Base-by-base conservation (phyloP, 176 grass and related monocot species). In the Oryza australiensis region DNA sequence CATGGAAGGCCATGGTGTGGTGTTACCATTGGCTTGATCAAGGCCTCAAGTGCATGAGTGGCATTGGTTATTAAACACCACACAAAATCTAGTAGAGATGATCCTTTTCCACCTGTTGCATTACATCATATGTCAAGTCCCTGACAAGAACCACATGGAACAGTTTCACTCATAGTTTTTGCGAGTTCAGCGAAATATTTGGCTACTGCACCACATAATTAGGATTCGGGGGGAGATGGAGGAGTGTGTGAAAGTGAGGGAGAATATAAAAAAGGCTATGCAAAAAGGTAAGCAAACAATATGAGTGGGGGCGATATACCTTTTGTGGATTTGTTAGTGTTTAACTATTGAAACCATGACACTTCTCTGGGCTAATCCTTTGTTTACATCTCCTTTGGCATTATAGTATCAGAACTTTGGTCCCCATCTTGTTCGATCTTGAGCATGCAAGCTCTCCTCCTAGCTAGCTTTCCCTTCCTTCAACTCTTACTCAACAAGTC, bases 391-490 rank as follows among this genome's bases (percentile, higher is more conserved):
- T 80, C 81, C 74, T 79, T 85, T 70, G 72, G 48, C 74, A 88
- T 69, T 82, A 90, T 82, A 82, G 70, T 74, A 82, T 11, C 23
- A 79, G 41, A 59, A 67, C 64, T 82, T 90, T 92, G 92, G 92
- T 85, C 83, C 86, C 86, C 82, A 66, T 74, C 32, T 75, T 81
- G 84, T 8, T 37, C 35, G 35, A 37, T 84, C 82, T 92, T 80
- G 83, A 92, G 88, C 90, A 79, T 87, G 86, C 78, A 79, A 85
- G 86, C 82, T 72, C 78, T 66, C 73, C 16, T 73, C 76, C 7
- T 70, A 85, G 38, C 64, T 80, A 51, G 87, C 87, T 97, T 92
- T 92, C 85, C 88, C 90, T 92, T 87, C 87, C 92, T 92, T 94
- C 68, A 86, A 89, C 90, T 91, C 92, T 89, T 89, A 97, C 94